Conservation (phyloP, 345 rosid genomes). For the Capsella bursapastoris region DNA sequence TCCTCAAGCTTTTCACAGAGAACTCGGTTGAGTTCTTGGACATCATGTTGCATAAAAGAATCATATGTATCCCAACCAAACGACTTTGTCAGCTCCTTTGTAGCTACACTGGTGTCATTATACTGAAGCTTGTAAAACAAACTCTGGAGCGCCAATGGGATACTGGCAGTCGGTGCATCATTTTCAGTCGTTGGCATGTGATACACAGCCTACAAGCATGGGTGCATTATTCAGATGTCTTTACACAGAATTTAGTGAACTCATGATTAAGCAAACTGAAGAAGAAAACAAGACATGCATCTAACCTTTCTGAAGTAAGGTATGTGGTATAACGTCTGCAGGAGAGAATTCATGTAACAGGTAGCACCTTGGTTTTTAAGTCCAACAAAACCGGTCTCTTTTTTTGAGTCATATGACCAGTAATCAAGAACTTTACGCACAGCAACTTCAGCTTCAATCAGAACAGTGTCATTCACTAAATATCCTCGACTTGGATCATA, state of each 20-base stretch:
- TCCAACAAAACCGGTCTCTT: slow-evolving; percentile 98
- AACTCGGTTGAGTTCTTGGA: slow-evolving; percentile 96
- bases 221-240: slow-evolving; percentile 34
- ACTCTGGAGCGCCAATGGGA: slow-evolving; percentile 96
- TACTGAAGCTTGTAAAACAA: slow-evolving; percentile 96
- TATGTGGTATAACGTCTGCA: slow-evolving; percentile 86
- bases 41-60: slow-evolving; percentile 99
- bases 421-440: slow-evolving; percentile 87
- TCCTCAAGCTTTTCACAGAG: slow-evolving; percentile 94
- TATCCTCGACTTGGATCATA: slow-evolving; percentile 87
- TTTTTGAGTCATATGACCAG: slow-evolving; percentile 96
- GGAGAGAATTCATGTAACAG: slow-evolving; percentile 96
- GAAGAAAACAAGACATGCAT: slow-evolving; percentile 28
- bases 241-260: background rate
- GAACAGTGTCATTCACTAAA: slow-evolving; percentile 71
- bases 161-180: slow-evolving; percentile 93
- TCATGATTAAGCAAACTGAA: slow-evolving; percentile 13
- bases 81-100: slow-evolving; percentile 91
- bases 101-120: slow-evolving; percentile 90
- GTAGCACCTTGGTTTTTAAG: slow-evolving; percentile 99
- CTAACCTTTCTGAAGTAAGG: slow-evolving; percentile 94
- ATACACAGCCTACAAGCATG: slow-evolving; percentile 78
- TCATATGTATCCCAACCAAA: slow-evolving; percentile 99
- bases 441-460: slow-evolving; percentile 93
- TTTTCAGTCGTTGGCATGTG: slow-evolving; percentile 99